Base-by-base conservation (phyloP, 108 stramenopile species). In the Cyclotella baltica region DNA sequence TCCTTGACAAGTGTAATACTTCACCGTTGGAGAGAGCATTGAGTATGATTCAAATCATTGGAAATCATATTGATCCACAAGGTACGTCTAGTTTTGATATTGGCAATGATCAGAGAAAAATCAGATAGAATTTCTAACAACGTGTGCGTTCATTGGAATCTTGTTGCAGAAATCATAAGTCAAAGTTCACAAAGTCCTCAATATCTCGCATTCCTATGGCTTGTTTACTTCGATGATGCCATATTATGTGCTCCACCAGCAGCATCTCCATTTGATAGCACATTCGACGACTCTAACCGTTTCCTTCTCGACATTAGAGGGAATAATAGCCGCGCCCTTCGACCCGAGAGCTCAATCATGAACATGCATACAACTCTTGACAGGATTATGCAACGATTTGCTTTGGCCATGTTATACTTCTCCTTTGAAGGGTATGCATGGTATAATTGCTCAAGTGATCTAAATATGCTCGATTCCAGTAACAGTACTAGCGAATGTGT, bases 181-280 rank as follows among this genome's bases (percentile, higher is more conserved):
- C 75, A 76, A 67, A 57, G 71, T 36, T n/a, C 31, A 28, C 46
- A 67, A 4, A 67, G 85, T 66, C 72, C 83, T 38, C 85, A 90
- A 63, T 88, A 67, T 57, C 47, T 51, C 66, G 85, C 89, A 4
- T 75, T 85, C 29, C 40, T 77, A 13, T 90, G 89, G 89, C 47
- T 90, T 3, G 87, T 83, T 29, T 72, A 82, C 53, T 56, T 64
- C 2, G 89, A 90, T 77, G 77, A 73, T 62, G 83, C 82, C 38
- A 75, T 86, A 3, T 31, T 88, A 27, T 90, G 89, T 70, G 76
- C 87, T 22, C 75, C 75, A 33, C n/a, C 20, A 30, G 19, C 16
- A 38, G 29, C 46, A 0, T 23, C 27, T 15, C 20, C 11, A 10
- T 47, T 65, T 43, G 27, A 65, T 46, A 33, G 23, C 22, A 33